Evolutionary conservation across 768 basidiomycete species (phyloP).

Genomic region (Epithele typhae): DNA sequence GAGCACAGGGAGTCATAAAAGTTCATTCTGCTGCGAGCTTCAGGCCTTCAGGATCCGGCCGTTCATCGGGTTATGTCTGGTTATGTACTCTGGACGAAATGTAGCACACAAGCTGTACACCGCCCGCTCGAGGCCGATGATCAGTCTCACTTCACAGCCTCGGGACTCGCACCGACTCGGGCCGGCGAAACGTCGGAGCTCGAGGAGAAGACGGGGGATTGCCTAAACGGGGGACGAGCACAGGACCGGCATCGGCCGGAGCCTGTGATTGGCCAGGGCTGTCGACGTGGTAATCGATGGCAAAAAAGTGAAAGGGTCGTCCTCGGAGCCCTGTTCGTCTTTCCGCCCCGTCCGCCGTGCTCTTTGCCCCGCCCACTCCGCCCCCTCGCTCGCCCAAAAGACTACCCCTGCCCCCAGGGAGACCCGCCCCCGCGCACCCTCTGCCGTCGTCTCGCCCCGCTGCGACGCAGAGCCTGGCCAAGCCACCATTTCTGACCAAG

Average conservation of each 20-base stretch:
- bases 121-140: too few species aligned
- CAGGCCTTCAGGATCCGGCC: too few species aligned
- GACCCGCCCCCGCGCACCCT: constrained; percentile 7
- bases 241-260: constrained; percentile 2
- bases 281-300: constrained; percentile 10
- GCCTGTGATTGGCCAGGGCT: constrained; percentile 11
- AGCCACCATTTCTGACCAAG: constrained; percentile 71
- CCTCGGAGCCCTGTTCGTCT: neutral
- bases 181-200: constrained; percentile 5
- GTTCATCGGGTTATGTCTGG: too few species aligned
- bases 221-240: neutral
- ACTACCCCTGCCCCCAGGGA: constrained; percentile 6
- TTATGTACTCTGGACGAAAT: too few species aligned
- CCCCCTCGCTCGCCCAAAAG: neutral
- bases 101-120: too few species aligned
- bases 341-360: neutral
- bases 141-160: too few species aligned
- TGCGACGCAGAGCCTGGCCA: constrained; percentile 38
- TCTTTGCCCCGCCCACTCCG: neutral
- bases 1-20: neutral
- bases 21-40: too few species aligned
- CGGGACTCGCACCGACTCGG: too few species aligned
- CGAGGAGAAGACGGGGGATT: neutral
- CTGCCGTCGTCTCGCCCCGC: constrained; percentile 24
- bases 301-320: constrained; percentile 10